Base-by-base conservation (phyloP, 1,284 basidiomycete genomes). In the Mycena citricolor region DNA sequence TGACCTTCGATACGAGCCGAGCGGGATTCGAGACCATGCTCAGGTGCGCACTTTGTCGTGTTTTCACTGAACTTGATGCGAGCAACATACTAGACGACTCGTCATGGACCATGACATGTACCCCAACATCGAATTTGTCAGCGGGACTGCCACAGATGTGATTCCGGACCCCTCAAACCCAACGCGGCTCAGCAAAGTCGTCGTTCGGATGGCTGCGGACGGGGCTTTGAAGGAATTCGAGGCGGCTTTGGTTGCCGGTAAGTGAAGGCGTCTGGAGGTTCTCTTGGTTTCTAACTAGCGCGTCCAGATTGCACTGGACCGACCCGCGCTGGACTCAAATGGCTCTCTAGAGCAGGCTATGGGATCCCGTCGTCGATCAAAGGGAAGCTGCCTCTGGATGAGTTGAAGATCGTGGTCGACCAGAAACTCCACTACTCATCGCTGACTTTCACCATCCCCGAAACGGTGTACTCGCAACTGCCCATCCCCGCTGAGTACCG, bases 281-380 rank as follows among this genome's bases (percentile, higher is more conserved):
- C 2, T 11, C 32, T 32, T 28, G 19, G 4, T 3, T 26, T 31
- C 11, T 32, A 7, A 19, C 8, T 19, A 32, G 39, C 39, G n/a
- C 31, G 21, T 23, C 10, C 22, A 58, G 59, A 62, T 39, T 59
- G 58, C 32, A 60, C 59, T 4, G 59, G 60, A 8, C 37, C 50
- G 22, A 43, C 56, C 2, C 44, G 54, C 23, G 52, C 43, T 7
- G 59, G 59, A 8, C 21, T 54, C 16, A 56, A 58, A 28, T 57
- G 54, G 51, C 53, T 62, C 3, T 40, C 40, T 22, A 46, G 46
- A 5, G 24, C 41, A 8, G 53, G 50, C 2, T 56, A 46, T 36
- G 51, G 52, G 16, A 13, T 7, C 10, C 36, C 47, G 4, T n/a
- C n/a, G n/a, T 20, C 19, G 5, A 34, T 26, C 16, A 39, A 41